Conservation (phyloP, 495 filamentous ascomycete species). For the Margaritispora aquatica region DNA sequence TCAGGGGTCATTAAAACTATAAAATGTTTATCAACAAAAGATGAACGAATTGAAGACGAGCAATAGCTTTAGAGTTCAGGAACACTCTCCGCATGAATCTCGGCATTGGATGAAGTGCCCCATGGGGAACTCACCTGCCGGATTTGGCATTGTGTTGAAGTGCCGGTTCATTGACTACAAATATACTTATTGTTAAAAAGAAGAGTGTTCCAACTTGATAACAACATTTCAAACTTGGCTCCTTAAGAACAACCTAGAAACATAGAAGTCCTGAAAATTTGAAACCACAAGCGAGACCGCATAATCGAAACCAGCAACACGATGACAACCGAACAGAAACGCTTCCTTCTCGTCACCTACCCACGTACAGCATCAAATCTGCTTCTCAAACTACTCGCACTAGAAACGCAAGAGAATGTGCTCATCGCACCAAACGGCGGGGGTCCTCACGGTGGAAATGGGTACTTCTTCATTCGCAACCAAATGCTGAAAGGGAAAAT, state of each 20-base stretch:
- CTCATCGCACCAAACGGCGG: not conserved
- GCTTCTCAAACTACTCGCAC: not conserved
- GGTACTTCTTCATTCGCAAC: not conserved
- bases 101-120: not conserved
- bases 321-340: not conserved
- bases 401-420: not conserved
- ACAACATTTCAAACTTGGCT: too few relatives aligned
- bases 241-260: too few relatives aligned
- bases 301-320: not conserved
- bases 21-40: not conserved
- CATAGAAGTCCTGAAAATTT: too few relatives aligned
- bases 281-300: too few relatives aligned
- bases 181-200: not conserved
- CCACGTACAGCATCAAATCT: not conserved
- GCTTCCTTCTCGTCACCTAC: not conserved
- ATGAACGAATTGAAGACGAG: not conserved
- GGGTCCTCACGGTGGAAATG: not conserved
- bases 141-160: not conserved
- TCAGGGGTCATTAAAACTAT: not conserved
- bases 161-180: not conserved
- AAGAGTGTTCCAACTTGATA: not conserved
- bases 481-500: not conserved
- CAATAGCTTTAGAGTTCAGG: not conserved
- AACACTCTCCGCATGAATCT: not conserved
- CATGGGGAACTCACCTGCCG: not conserved